These are phyloP conservation scores for Yarrowia keelungensis DNA, from an alignment of 805 yeast genomes.

Conservation along the genomic window DNA sequence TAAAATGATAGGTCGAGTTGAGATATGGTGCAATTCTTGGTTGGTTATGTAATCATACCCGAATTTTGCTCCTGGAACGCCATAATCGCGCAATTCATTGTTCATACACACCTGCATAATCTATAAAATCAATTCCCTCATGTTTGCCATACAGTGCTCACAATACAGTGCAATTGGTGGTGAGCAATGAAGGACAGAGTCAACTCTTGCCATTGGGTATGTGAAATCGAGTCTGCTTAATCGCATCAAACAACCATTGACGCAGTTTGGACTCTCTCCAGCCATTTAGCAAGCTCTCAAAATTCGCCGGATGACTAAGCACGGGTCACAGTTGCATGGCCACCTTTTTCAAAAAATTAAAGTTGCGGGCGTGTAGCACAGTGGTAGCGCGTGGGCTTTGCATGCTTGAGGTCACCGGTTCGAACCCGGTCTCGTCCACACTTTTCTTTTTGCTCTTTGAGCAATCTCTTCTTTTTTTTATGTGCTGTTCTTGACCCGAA, in stretches of 20 bases:
- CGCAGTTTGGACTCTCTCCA: too few species aligned
- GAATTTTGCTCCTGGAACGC: too few species aligned
- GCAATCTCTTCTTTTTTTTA: not conserved
- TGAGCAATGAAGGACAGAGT: too few species aligned
- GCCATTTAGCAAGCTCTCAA: not conserved
- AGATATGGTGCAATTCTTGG: too few species aligned
- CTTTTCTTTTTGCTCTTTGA: slow-evolving; percentile 1
- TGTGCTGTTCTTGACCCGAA: not conserved
- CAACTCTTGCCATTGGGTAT: too few species aligned
- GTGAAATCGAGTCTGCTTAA: too few species aligned
- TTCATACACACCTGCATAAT: slow-evolving; percentile 2
- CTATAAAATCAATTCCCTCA: slow-evolving; percentile 29
- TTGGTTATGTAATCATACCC: too few species aligned
- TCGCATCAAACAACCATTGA: too few species aligned
- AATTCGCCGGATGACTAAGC: not conserved
- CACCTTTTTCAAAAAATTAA: not conserved
- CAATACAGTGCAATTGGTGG: not conserved
- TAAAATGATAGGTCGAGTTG: not conserved
- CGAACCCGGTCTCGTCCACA: slow-evolving; percentile 39
- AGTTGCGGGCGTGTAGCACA: slow-evolving; percentile 38
- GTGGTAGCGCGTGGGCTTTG: slow-evolving; percentile 40
- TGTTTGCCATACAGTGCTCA: not conserved
- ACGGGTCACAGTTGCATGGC: not conserved
- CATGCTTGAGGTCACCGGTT: slow-evolving; percentile 40
- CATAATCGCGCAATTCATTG: not conserved